These are phyloP conservation scores for Fragaria iinumae DNA, from an alignment of 306 rosid genomes.

Conservation along the genomic window DNA sequence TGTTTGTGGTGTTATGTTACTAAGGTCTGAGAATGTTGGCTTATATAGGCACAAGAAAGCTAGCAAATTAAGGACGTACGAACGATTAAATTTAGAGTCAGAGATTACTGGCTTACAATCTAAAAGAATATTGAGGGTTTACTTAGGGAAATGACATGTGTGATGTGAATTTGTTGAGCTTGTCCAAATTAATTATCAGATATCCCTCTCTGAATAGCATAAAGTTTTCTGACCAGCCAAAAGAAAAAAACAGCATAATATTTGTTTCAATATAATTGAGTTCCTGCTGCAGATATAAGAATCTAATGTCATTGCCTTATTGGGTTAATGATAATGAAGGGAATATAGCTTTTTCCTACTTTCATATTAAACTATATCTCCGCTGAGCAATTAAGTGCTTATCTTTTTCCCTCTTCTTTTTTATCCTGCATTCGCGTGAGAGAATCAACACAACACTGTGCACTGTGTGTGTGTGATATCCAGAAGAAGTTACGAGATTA, in stretches of 20 bases:
- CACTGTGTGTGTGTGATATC: not conserved
- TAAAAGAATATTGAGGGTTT: constrained; percentile 25
- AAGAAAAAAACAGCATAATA: not conserved
- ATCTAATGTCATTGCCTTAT: constrained; percentile 43
- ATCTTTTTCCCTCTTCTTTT: too few relatives aligned
- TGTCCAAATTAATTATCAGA: constrained; percentile 1
- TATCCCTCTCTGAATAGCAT: not conserved
- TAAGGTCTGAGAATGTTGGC: constrained; percentile 19
- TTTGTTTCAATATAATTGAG: not conserved
- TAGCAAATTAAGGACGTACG: not conserved
- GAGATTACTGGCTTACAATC: constrained; percentile 23
- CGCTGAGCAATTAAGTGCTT: constrained; percentile 49
- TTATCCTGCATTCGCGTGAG: too few relatives aligned
- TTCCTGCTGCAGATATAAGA: constrained; percentile 21
- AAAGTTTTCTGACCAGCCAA: not conserved
- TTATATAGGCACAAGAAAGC: constrained; percentile 43
- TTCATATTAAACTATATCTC: constrained; percentile 35
- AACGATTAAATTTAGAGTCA: not conserved
- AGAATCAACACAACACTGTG: not conserved
- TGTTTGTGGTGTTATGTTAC: constrained; percentile 19
- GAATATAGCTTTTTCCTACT: constrained; percentile 36
- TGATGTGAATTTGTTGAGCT: constrained; percentile 20
- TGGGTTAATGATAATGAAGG: constrained; percentile 45
- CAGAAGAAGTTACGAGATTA: not conserved
- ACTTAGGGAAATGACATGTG: constrained; percentile 36